Evolutionary conservation across 176 grass and related monocot genomes (phyloP), one percentile per base, ranked within the genome.

Genomic region (Rhipidocladum racemiflorum): DNA sequence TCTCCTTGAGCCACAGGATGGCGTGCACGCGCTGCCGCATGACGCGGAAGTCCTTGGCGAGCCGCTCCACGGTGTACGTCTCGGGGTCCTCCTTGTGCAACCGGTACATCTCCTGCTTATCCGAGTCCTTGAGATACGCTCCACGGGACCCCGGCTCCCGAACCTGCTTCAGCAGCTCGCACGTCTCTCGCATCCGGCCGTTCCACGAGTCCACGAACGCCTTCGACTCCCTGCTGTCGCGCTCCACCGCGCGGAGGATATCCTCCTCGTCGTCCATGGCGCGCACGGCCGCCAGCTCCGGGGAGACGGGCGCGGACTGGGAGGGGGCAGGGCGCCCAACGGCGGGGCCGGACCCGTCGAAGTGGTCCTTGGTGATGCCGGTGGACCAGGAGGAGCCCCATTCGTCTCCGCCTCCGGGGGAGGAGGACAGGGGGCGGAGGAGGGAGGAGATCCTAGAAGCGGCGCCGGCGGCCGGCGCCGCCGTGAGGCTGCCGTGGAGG

Each of bases 11-110:
- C 97, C 97, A 96, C 1, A 99, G 91, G 75, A 96, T 93, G 39
- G 93, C 97, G 67, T 99, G 93, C 30, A 99, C 97, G 46, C 97
- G 88, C 91, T 99, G 97, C 62, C 93, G 91, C 93, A 96, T 99
- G 61, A 96, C 83, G 66, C 93, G 84, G 74, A 84, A 94, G 84
- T 99, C 96, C 89, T 95, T 95, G 56, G 96, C 92, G n/a, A 99
- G 89, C 49, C 87, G 88, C 80, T 99, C 96, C 32, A 99, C 91
- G 29, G 89, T 93, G 87, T 99, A 92, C 1, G 87, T 88, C 20
- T 82, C 83, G 1, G 91, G 93, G 59, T 99, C 92, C 82, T 99
- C 91, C 82, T 94, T 96, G 89, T 99, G 93, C 70, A 96, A 87
- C 64, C 91, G 79, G 69, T 99, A 99, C 91, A 93, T 96, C 87